A percentile compares a stretch with the other conserved stretches of the same genome.
Evolutionary conservation across 2,329 filamentous ascomycete genomes (phyloP).

Genomic region (Pyrenophora teres): DNA sequence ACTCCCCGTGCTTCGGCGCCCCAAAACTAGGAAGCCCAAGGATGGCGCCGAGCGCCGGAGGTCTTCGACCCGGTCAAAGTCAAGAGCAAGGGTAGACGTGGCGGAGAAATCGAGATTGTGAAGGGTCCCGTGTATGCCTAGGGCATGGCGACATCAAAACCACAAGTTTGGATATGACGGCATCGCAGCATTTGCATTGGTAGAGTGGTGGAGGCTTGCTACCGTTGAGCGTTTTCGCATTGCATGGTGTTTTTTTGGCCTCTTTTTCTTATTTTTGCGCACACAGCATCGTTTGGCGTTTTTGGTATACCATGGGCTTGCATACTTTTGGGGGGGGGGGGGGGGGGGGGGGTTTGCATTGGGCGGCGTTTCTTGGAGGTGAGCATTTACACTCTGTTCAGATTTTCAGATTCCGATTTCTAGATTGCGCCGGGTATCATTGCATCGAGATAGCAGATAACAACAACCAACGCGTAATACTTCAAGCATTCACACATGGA

Average conservation of each 20-base stretch:
- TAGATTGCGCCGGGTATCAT: slow-evolving; percentile 8
- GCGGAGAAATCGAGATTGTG: slow-evolving; percentile 40
- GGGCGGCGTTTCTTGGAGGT: slow-evolving; percentile 29
- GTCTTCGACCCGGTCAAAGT: slow-evolving; percentile 37
- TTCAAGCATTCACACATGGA: background rate
- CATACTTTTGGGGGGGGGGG: slow-evolving; percentile 6
- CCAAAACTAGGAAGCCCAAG: slow-evolving; percentile 41
- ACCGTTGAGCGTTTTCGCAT: slow-evolving; percentile 24
- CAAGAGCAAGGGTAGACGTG: slow-evolving; percentile 33
- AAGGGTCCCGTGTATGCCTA: slow-evolving; percentile 9
- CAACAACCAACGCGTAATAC: slow-evolving; percentile 8
- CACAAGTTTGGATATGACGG: slow-evolving; percentile 1
- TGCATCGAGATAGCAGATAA: slow-evolving; percentile 11
- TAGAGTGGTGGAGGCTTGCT: slow-evolving; percentile 26
- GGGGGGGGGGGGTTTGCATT: slow-evolving; percentile 25
- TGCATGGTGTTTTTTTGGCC: slow-evolving; percentile 28
- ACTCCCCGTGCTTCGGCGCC: slow-evolving; percentile 26
- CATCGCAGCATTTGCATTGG: slow-evolving; percentile 33
- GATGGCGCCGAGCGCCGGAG: slow-evolving; percentile 43
- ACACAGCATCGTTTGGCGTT: slow-evolving; percentile 27
- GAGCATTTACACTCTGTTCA: slow-evolving; percentile 32
- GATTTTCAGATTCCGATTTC: slow-evolving; percentile 4
- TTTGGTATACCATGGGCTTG: slow-evolving; percentile 15
- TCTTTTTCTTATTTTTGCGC: slow-evolving; percentile 3
- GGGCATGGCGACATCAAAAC: background rate